These are phyloP conservation scores for Lentinula novae-zelandiae DNA, from an alignment of 1,284 basidiomycete species.

Conservation along the genomic window DNA sequence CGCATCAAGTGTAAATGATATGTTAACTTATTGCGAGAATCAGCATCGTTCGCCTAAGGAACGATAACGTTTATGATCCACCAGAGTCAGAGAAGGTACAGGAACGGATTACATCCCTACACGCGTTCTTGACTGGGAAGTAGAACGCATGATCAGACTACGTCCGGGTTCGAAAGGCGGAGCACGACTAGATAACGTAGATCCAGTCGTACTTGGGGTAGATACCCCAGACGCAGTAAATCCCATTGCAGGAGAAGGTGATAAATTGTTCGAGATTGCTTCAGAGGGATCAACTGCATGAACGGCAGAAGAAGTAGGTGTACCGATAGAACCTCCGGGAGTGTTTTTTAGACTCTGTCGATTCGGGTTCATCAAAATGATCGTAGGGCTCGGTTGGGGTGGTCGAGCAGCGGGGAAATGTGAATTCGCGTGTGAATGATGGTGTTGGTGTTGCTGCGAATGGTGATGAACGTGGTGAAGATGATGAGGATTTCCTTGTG, in stretches of 20 bases:
- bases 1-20: too few species aligned
- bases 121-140: constrained; percentile 2
- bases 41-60: too few species aligned
- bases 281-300: constrained; percentile 8
- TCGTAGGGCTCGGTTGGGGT: constrained; percentile 9
- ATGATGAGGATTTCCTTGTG: not conserved
- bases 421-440: not conserved
- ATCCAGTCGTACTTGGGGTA: constrained; percentile 20
- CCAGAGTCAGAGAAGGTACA: too few species aligned
- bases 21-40: too few species aligned
- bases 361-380: constrained; percentile 27
- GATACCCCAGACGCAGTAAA: constrained; percentile 12
- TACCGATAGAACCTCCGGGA: constrained; percentile 20
- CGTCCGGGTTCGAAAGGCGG: constrained; percentile 47
- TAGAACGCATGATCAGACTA: constrained; percentile 2
- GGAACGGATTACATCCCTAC: not conserved
- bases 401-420: constrained; percentile 1
- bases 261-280: constrained; percentile 13
- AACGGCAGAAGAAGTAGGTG: not conserved
- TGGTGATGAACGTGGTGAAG: constrained; percentile 2
- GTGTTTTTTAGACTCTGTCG: constrained; percentile 22
- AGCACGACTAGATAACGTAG: constrained; percentile 48
- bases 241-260: constrained; percentile 14
- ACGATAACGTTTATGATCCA: too few species aligned
- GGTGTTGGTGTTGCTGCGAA: constrained; percentile 5